Base-by-base conservation (phyloP, 2,329 filamentous ascomycete species). In the Chaetomiaceae sp. region DNA sequence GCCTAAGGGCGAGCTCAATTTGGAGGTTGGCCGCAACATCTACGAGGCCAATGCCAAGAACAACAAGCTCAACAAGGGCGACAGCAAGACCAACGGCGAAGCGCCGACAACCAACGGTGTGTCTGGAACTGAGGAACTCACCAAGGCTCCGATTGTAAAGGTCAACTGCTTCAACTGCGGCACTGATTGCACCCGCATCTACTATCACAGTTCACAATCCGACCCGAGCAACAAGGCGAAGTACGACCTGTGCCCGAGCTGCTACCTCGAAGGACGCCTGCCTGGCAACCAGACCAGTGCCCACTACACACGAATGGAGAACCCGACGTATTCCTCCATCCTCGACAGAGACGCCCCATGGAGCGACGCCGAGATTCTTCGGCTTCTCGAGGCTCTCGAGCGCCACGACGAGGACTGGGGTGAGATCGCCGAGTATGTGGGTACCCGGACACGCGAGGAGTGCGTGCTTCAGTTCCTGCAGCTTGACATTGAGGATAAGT, bases 391-490 rank as follows among this genome's bases (percentile, higher is more conserved):
- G 69, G 95, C 84, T 8, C 76, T 99, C 44, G 94, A 99, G 72
- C 82, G 87, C 62, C 96, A 92, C 63, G 92, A 97, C 60, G 92
- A 97, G 56, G 90, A 97, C 71, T 99, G 94, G 94, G 86, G 88
- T 53, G 84, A 89, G 64, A 91, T 99, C 60, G 86, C 95, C 1
- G 90, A 92, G 58, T 89, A 96, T 65, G 94, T 99, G 38, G 88
- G 88, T 44, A 95, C 90, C 2, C 85, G 92, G 55, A 96, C 90
- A 1, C 81, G 90, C 48, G 95, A 99, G 69, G 92, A 99, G 73
- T 99, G 94, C 68, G 92, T 97, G 14, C 79, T 97, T 63, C 94
- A 96, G 68, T 99, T 99, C 75, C 71, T 99, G 59, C 90, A 96
- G 66, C 78, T 99, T 32, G 92, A 96, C 62, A 99, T 99, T 57